Percentiles rank a stretch among this genome's conserved stretches.
Conservation (phyloP, 2,329 filamentous ascomycete genomes). For the Acrodontium crateriforme region DNA sequence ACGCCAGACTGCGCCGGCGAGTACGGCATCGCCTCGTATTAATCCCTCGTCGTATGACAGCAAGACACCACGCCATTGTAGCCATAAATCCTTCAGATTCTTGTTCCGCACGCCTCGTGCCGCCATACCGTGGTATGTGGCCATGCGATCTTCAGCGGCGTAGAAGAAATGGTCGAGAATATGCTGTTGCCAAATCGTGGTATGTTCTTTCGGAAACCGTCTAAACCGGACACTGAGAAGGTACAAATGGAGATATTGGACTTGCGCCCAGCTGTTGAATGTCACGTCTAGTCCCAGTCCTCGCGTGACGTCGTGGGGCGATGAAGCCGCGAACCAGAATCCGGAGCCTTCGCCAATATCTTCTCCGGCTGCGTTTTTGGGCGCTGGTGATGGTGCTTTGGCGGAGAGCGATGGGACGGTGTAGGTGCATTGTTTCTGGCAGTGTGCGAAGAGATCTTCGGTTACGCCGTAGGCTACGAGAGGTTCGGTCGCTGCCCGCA, state of each 20-base stretch:
- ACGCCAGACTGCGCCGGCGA: conserved; percentile 78
- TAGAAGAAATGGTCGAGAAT: conserved; percentile 93
- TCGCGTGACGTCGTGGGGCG: no score
- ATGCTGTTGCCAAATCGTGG: conserved; percentile 72
- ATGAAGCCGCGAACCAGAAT: conserved; percentile 58
- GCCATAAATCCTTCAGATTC: conserved; percentile 72
- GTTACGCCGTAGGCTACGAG: conserved; percentile 73
- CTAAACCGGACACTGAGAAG: conserved; percentile 72
- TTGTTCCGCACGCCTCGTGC: conserved; percentile 42
- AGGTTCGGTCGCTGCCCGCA: conserved; percentile 39
- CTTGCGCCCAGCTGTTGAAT: conserved; percentile 91
- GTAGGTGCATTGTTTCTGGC: conserved; percentile 61
- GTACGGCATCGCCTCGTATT: conserved; percentile 59
- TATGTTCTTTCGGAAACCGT: conserved; percentile 55
- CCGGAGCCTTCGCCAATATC: conserved; percentile 63
- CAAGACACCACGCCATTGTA: conserved; percentile 81
- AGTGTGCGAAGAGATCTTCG: conserved; percentile 64
- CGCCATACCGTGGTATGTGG: conserved; percentile 57
- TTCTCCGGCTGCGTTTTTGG: conserved; percentile 62
- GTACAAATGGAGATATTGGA: conserved; percentile 95
- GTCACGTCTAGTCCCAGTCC: conserved; percentile 62
- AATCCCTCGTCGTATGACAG: conserved; percentile 76
- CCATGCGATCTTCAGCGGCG: conserved; percentile 73
- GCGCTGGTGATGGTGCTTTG: conserved; percentile 51
- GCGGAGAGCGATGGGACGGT: conserved; percentile 50